phyloP scores from a whole-genome alignment of 345 rosid genomes.

The Euphorbia lathyris region DNA sequence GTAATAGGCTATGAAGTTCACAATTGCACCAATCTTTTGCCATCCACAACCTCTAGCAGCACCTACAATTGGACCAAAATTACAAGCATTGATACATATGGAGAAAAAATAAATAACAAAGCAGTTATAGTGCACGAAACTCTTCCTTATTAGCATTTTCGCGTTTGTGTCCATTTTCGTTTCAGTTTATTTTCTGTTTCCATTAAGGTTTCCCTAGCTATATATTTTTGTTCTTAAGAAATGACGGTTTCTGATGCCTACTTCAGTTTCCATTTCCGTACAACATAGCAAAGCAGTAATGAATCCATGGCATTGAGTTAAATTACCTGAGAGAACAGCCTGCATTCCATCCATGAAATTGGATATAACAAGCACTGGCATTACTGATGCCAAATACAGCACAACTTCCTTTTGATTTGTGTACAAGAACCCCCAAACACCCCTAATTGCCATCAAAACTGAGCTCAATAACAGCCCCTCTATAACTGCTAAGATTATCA shows the following conservation, averaged over 20 bases:
- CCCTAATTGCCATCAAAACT: constrained; percentile 9
- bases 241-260: too few relatives aligned
- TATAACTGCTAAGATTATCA: constrained; percentile 19
- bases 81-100: too few relatives aligned
- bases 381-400: constrained; percentile 24
- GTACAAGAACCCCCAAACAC: constrained; percentile 27
- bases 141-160: too few relatives aligned
- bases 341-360: constrained; percentile 47
- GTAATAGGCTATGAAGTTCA: constrained; percentile 36
- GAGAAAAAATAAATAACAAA: too few relatives aligned
- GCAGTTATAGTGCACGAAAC: too few relatives aligned
- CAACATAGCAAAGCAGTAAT: too few relatives aligned
- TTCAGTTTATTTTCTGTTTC: too few relatives aligned
- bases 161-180: too few relatives aligned
- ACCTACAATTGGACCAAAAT: constrained; percentile 13
- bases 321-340: constrained; percentile 31
- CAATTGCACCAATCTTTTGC: constrained; percentile 32
- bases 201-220: too few relatives aligned
- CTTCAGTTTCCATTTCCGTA: too few relatives aligned
- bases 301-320: too few relatives aligned
- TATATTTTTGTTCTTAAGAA: too few relatives aligned
- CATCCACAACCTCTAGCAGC: constrained; percentile 42
- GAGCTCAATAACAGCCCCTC: constrained; percentile 24
- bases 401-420: constrained; percentile 22
- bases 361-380: constrained; percentile 36